Base-by-base conservation (phyloP, 495 filamentous ascomycete genomes). In the Tuber melanosporum region DNA sequence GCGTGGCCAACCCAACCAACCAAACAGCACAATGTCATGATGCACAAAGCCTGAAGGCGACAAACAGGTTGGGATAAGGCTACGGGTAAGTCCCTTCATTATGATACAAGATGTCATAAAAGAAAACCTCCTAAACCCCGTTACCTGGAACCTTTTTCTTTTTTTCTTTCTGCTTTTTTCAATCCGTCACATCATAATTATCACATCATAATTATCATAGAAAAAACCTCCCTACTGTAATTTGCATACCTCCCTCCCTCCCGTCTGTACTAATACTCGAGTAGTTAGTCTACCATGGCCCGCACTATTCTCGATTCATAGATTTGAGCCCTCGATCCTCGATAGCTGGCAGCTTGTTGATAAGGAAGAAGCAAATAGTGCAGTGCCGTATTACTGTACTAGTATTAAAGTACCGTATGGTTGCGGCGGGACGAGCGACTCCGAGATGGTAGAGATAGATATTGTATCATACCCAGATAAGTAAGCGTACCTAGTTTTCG, bases 341-440 rank as follows among this genome's bases (percentile, higher is more conserved):
- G n/a, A 57, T 57, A n/a, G 14, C 3, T 47, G 15, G 15, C 15
- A 57, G 9, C 49, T 57, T 32, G 3, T 26, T 1, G 45, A 73
- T 42, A 32, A 76, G 46, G 47, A 76, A 75, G 74, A 77, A 69
- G 75, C 44, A 77, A 74, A 77, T 26, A 43, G 74, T 71, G 75
- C 74, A 26, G 45, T 46, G 62, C 12, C 44, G 14, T 41, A 41
- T 5, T 41, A 32, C 32, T 32, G 32, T 32, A 32, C 32, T 32
- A 32, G 44, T 71, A 70, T n/a, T 77, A 22, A 22, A 70, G 49
- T 44, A 74, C 73, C 26, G 69, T 62, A 26, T 9, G 7, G 47
- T 49, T 47, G 45, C 45, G 45, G 45, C 45, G 45, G 45, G 45
- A 47, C 15, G 45, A 47, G 45, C 4, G 17, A 47, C 45, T 5